phyloP scores from a whole-genome alignment of 805 yeast species.

The Saccharomycopsis malanga region DNA sequence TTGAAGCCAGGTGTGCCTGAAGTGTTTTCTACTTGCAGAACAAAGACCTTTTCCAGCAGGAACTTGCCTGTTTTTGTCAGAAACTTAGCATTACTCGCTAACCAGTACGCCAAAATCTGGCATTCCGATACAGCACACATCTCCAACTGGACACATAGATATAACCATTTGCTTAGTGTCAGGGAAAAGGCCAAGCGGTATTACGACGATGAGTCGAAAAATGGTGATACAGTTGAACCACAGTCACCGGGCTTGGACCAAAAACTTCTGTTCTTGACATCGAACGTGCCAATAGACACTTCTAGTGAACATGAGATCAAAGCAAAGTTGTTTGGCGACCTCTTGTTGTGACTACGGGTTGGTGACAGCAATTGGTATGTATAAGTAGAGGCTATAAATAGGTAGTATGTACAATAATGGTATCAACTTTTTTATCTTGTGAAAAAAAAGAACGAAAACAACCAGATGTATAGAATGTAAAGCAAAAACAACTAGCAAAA shows the following conservation, averaged over 20 bases:
- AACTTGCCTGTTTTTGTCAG: conserved; percentile 59
- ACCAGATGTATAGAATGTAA: too few relatives aligned
- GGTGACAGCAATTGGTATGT: too few relatives aligned
- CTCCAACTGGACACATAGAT: conserved; percentile 62
- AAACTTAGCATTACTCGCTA: conserved; percentile 56
- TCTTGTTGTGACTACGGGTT: too few relatives aligned
- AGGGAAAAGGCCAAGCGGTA: conserved; percentile 11
- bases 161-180: conserved; percentile 11
- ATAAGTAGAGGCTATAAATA: too few relatives aligned
- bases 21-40: conserved; percentile 66
- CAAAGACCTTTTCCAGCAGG: conserved; percentile 57
- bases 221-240: too few relatives aligned
- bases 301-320: not conserved
- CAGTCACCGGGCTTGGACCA: too few relatives aligned
- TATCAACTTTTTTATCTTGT: too few relatives aligned
- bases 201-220: conserved; percentile 4
- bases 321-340: conserved; percentile 2
- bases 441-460: too few relatives aligned
- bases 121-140: conserved; percentile 34
- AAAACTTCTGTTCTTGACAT: too few relatives aligned
- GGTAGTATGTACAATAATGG: too few relatives aligned
- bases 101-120: conserved; percentile 73
- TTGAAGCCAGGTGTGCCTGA: conserved; percentile 70
- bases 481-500: too few relatives aligned
- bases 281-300: not conserved